Percentiles rank a stretch among this genome's conserved stretches.
phyloP scores from a whole-genome alignment of 2,329 filamentous ascomycete genomes.

The Aspergillus proliferans region DNA sequence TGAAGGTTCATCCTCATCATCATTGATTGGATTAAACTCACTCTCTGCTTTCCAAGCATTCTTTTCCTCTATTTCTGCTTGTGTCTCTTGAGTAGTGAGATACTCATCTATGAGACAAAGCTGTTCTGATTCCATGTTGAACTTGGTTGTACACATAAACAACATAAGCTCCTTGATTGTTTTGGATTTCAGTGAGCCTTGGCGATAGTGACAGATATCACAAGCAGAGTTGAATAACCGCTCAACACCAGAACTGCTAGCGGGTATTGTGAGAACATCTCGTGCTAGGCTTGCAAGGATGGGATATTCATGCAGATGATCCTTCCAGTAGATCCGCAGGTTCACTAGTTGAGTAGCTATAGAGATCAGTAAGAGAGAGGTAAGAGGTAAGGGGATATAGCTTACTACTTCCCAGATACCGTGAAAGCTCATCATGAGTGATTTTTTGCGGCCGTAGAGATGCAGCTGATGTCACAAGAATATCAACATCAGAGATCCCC shows the following conservation, averaged over 20 bases:
- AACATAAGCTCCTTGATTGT: constrained; percentile 1
- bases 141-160: constrained; percentile 1
- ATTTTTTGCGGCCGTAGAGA: background rate
- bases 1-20: background rate
- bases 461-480: background rate
- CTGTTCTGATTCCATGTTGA: constrained; percentile 1
- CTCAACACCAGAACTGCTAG: background rate
- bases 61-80: too few relatives aligned
- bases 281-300: background rate
- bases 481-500: background rate
- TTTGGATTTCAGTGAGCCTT: background rate
- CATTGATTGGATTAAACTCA: background rate
- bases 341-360: background rate
- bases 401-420: constrained; percentile 9
- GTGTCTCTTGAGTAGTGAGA: background rate
- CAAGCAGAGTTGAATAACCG: background rate
- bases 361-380: background rate
- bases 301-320: background rate
- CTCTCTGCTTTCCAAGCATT: background rate
- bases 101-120: constrained; percentile 1
- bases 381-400: background rate
- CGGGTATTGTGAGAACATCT: background rate
- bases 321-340: background rate
- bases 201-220: background rate
- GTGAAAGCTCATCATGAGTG: constrained; percentile 1